These are phyloP conservation scores for Picea sitchensis DNA, from an alignment of 75 land plant genomes.

Conservation along the genomic window DNA sequence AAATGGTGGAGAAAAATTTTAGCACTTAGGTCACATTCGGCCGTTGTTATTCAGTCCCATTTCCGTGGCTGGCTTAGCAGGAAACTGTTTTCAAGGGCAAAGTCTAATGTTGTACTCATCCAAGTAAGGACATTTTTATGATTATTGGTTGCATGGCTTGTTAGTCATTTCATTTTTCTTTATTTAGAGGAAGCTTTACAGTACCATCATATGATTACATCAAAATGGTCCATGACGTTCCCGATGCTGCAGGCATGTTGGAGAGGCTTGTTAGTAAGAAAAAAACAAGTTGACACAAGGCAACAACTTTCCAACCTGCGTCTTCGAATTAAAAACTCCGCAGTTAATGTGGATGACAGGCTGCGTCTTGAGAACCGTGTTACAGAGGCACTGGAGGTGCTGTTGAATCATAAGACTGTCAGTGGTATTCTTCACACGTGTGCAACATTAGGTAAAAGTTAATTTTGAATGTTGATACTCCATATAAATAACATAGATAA, in stretches of 20 bases:
- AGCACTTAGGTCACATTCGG: constrained; percentile 20
- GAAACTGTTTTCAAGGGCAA: constrained; percentile 16
- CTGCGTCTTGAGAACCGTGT: constrained; percentile 70
- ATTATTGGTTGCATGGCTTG: not conserved
- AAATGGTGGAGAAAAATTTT: constrained; percentile 50
- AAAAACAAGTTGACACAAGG: constrained; percentile 19
- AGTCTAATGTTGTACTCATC: constrained; percentile 21
- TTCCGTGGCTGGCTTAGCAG: constrained; percentile 58
- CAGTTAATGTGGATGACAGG: constrained; percentile 60
- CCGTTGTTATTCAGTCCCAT: constrained; percentile 50
- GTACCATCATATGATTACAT: not conserved
- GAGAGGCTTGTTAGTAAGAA: constrained; percentile 63
- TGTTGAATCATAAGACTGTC: constrained; percentile 65
- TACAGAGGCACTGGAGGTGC: constrained; percentile 59
- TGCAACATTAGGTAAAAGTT: constrained; percentile 64
- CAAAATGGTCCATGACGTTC: not conserved
- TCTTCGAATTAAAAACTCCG: constrained; percentile 55
- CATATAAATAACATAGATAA: not conserved
- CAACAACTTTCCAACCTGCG: constrained; percentile 52
- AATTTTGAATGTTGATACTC: not conserved
- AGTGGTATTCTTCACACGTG: constrained; percentile 76
- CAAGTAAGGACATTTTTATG: constrained; percentile 32
- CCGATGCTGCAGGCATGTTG: constrained; percentile 45
- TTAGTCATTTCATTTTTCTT: not conserved
- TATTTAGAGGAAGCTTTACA: not conserved